Base-by-base conservation (phyloP, 2,329 filamentous ascomycete species). In the Aspergillus sp. region DNA sequence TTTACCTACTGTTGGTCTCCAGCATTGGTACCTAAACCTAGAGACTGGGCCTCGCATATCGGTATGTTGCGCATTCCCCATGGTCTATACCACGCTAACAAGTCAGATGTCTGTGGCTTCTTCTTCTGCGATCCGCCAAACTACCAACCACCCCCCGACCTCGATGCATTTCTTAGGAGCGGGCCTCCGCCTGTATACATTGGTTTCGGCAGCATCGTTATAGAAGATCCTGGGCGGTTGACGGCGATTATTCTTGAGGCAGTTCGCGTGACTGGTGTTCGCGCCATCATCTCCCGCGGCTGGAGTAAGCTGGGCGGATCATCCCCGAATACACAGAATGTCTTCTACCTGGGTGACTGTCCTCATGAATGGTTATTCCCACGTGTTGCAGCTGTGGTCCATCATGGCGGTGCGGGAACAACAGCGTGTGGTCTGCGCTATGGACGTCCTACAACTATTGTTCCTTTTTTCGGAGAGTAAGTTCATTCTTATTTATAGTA, bases 321-420 rank as follows among this genome's bases (percentile, higher is more conserved):
- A 7, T 30, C 25, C 9, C 25, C 25, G 4, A 58, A 56, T 7
- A 56, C 53, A 38, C 50, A 53, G 3, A 64, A 70, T 35, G 65
- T 80, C 7, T 75, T 75, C 49, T 76, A 75, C 53, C 62, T 82
- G 4, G 78, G 71, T 3, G 77, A 82, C 50, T 76, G 73, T 46
- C 79, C 78, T 1, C 78, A 81, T 46, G 75, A 81, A 49, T 82
- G 79, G 79, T 66, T 82, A 0, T 82, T 82, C 52, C 70, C 78
- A 50, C 69, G 72, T 13, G 78, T 82, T 1, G 69, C 74, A 0
- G 73, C 71, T 12, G 79, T 82, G 0, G 70, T 82, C 0, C 79
- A 83, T 50, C 79, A 83, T 45, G 79, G 79, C 17, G 80, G 79
- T 6, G 79, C 79, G 12, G 79, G 80, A 3, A 82, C 78, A 0